phyloP scores from a whole-genome alignment of 2,329 filamentous ascomycete species.

The Lecanicillium sp. region DNA sequence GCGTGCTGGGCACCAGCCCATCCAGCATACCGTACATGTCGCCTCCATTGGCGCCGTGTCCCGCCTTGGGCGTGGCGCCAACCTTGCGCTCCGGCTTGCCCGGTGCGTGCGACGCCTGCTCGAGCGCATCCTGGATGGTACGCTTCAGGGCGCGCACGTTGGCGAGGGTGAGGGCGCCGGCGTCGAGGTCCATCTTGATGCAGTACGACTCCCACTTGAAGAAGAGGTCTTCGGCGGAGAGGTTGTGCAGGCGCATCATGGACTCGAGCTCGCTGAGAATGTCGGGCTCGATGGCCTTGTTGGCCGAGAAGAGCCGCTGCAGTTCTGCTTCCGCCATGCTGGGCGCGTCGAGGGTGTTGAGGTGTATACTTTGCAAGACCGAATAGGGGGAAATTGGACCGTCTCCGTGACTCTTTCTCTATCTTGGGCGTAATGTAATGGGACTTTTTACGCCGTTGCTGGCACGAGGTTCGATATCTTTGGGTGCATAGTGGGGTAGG shows the following conservation, averaged over 20 bases:
- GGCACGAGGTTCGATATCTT: too few species aligned
- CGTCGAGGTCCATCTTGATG: conserved; percentile 83
- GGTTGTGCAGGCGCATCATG: conserved; percentile 75
- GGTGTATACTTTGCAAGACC: background rate
- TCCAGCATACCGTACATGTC: conserved; percentile 85
- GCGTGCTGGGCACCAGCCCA: conserved; percentile 59
- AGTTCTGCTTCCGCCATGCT: conserved; percentile 29
- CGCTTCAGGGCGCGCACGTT: conserved; percentile 75
- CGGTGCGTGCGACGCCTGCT: conserved; percentile 58
- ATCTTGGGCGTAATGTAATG: too few species aligned
- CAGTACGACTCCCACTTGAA: conserved; percentile 99
- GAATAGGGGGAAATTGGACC: background rate
- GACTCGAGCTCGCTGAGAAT: conserved; percentile 75
- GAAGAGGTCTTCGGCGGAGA: conserved; percentile 79
- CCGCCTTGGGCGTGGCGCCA: conserved; percentile 54
- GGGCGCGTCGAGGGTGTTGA: conserved; percentile 9
- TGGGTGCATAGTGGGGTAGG: conserved; percentile 4
- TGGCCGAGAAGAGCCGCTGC: conserved; percentile 26
- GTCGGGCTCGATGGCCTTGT: conserved; percentile 59
- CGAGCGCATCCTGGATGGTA: conserved; percentile 75
- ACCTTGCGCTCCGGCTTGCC: conserved; percentile 55
- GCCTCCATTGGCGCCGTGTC: conserved; percentile 36
- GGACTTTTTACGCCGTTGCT: too few species aligned
- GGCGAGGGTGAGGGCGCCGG: conserved; percentile 59
- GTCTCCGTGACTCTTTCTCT: too few species aligned